Conservation (phyloP, 1,284 basidiomycete genomes). For the Ceratobasidium sp. region DNA sequence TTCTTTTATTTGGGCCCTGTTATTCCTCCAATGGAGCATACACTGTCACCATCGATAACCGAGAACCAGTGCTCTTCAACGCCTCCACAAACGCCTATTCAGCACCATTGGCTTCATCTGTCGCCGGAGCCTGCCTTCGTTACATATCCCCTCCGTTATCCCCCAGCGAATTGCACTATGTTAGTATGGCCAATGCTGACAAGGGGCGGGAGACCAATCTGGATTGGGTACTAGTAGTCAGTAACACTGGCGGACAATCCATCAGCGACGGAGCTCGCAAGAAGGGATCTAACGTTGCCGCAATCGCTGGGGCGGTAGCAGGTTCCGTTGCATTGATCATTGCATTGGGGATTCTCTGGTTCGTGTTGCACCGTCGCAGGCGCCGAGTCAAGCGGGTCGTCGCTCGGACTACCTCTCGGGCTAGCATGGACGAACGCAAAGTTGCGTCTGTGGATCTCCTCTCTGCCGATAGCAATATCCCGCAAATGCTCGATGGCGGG, state of each 20-base stretch:
- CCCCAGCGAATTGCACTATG: slow-evolving; percentile 1
- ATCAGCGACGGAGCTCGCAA: neutral
- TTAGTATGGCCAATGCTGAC: slow-evolving; percentile 31
- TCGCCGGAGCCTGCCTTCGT: slow-evolving; percentile 21
- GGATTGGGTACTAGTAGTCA: slow-evolving; percentile 26
- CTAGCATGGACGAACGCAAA: neutral
- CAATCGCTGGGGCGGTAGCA: slow-evolving; percentile 22
- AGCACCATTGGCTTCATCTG: neutral
- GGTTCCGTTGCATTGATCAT: slow-evolving; percentile 8
- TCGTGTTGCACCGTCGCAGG: slow-evolving; percentile 8
- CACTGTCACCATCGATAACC: slow-evolving; percentile 8
- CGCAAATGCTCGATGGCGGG: neutral
- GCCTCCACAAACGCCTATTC: slow-evolving; percentile 27
- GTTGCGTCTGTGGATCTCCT: neutral
- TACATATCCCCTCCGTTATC: slow-evolving; percentile 28
- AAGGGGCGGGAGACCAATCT: slow-evolving; percentile 18
- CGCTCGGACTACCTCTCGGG: neutral
- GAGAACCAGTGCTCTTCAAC: slow-evolving; percentile 20
- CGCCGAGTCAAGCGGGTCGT: neutral
- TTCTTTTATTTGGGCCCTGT: slow-evolving; percentile 28
- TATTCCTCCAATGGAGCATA: slow-evolving; percentile 31
- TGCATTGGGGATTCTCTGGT: neutral
- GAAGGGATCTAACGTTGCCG: neutral
- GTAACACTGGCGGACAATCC: neutral
- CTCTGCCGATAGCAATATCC: neutral